Percentiles rank a stretch among this genome's conserved stretches.
These are phyloP conservation scores for Fagus crenata DNA, from an alignment of 306 rosid genomes.

Conservation along the genomic window DNA sequence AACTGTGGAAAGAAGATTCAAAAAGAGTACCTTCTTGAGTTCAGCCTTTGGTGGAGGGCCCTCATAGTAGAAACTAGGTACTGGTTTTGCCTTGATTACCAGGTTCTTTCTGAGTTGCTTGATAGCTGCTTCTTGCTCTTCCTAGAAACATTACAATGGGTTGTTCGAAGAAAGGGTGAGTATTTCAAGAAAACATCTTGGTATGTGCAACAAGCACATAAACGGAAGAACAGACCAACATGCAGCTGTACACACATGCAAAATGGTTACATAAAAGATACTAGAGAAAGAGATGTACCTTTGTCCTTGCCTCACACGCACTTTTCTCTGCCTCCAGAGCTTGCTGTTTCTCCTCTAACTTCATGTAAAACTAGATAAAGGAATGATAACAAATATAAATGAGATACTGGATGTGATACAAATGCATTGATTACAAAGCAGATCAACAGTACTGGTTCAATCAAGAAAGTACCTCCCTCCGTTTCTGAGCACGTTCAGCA, in stretches of 20 bases:
- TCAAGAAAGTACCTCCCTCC: conserved; percentile 75
- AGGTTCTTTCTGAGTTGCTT: conserved; percentile 77
- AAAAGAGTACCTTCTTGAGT: conserved; percentile 70
- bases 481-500: conserved; percentile 69
- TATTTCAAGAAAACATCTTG: not conserved
- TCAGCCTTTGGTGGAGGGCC: conserved; percentile 81
- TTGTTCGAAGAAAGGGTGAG: not conserved
- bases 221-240: conserved; percentile 1
- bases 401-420: conserved; percentile 23
- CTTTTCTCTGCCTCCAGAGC: conserved; percentile 84
- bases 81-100: conserved; percentile 93
- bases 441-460: conserved; percentile 13
- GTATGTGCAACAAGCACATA: conserved; percentile 10
- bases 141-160: conserved; percentile 46
- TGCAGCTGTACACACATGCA: conserved; percentile 1
- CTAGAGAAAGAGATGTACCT: conserved; percentile 45
- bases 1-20: conserved; percentile 12
- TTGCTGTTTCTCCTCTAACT: conserved; percentile 87
- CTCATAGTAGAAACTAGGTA: conserved; percentile 91
- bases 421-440: conserved; percentile 14
- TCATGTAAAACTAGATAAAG: conserved; percentile 62
- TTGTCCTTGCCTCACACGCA: conserved; percentile 73
- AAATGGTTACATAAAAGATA: conserved; percentile 1
- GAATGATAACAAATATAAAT: conserved; percentile 29
- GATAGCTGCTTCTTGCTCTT: conserved; percentile 92